phyloP scores from a whole-genome alignment of 2,329 filamentous ascomycete genomes.

The Tolypocladium capitatum region DNA sequence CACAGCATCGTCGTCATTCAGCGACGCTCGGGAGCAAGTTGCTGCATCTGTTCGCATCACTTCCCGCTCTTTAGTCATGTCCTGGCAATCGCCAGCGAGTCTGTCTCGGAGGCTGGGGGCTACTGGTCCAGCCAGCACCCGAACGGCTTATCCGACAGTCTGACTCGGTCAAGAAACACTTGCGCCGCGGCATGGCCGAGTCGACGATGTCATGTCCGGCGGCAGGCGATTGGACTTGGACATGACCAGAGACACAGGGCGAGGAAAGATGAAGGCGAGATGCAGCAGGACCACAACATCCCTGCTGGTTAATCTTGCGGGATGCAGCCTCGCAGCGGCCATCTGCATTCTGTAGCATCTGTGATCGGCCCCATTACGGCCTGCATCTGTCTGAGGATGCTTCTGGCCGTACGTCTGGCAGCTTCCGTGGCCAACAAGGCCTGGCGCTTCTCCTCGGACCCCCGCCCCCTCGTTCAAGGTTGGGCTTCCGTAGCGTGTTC shows the following conservation, averaged over 20 bases:
- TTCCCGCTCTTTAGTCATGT: not conserved
- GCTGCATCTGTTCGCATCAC: not conserved
- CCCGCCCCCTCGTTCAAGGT: not conserved
- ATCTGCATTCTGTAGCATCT: not conserved
- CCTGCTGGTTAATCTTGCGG: not conserved
- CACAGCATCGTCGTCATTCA: not conserved
- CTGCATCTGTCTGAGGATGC: not conserved
- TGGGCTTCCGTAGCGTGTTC: not conserved
- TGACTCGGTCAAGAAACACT: not conserved
- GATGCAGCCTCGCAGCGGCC: not conserved
- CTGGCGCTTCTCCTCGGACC: no score
- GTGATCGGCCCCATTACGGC: not conserved
- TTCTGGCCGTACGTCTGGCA: not conserved
- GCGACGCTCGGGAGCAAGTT: not conserved
- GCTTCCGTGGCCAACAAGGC: no score
- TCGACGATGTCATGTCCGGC: not conserved
- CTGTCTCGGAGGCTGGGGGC: not conserved
- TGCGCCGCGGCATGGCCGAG: not conserved
- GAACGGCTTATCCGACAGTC: no score
- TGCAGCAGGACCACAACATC: not conserved
- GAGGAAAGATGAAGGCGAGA: not conserved
- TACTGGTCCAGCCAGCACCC: not conserved
- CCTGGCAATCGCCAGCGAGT: not conserved
- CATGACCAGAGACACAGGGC: not conserved
- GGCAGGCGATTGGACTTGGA: not conserved